These are phyloP conservation scores for Stereocaulon alpinum DNA, from an alignment of 495 filamentous ascomycete species.

Conservation along the genomic window DNA sequence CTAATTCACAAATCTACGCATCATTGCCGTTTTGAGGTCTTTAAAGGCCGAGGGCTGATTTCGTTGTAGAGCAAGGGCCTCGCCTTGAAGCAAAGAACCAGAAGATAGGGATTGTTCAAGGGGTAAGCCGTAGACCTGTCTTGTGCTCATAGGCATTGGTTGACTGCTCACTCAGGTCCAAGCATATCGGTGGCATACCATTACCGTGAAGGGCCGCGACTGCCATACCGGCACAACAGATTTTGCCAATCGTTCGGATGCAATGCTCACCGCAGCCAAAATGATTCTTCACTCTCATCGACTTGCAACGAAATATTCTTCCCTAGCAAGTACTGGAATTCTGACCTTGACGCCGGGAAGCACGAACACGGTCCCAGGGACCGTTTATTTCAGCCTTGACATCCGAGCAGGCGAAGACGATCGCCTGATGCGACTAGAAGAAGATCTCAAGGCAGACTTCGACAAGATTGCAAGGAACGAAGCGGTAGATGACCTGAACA, in stretches of 20 bases:
- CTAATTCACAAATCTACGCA: background rate
- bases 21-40: too few species aligned
- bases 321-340: slow-evolving; percentile 63
- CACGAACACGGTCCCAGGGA: slow-evolving; percentile 67
- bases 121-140: slow-evolving; percentile 31
- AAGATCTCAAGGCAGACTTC: slow-evolving; percentile 46
- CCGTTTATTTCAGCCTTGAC: slow-evolving; percentile 61
- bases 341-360: slow-evolving; percentile 54
- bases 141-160: background rate
- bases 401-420: slow-evolving; percentile 53
- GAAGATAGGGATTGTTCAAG: slow-evolving; percentile 61
- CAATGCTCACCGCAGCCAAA: slow-evolving; percentile 52
- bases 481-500: slow-evolving; percentile 31
- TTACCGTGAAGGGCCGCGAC: slow-evolving; percentile 55
- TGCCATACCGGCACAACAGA: slow-evolving; percentile 70
- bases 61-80: slow-evolving; percentile 54
- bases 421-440: slow-evolving; percentile 46
- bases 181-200: slow-evolving; percentile 60
- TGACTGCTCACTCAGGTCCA: slow-evolving; percentile 25
- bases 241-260: slow-evolving; percentile 41
- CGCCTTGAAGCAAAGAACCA: slow-evolving; percentile 51
- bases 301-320: slow-evolving; percentile 43
- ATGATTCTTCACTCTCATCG: slow-evolving; percentile 59
- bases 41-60: background rate
- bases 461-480: slow-evolving; percentile 44